Percentiles rank a stretch among this genome's conserved stretches.
Conservation (phyloP, 306 rosid species). For the Adenanthera pavonina region DNA sequence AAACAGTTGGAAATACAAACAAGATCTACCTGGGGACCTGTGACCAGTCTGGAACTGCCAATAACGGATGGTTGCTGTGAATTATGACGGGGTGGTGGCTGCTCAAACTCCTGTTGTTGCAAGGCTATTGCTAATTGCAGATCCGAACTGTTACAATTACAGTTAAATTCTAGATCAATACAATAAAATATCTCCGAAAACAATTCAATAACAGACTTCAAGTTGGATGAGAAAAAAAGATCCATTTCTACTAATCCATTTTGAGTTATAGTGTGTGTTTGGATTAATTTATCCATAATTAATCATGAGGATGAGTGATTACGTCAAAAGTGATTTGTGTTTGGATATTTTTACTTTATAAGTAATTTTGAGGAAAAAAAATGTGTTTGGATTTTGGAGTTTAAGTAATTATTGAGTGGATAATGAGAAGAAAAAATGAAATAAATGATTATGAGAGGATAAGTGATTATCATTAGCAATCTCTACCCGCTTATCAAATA, state of each 20-base stretch:
- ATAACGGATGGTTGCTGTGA: slow-evolving; percentile 59
- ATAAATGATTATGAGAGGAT: no score
- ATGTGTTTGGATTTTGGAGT: no score
- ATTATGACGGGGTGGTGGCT: slow-evolving; percentile 73
- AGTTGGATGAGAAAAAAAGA: neutral
- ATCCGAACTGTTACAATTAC: slow-evolving; percentile 74
- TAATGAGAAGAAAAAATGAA: no score
- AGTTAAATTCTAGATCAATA: slow-evolving; percentile 14
- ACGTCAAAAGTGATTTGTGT: no score
- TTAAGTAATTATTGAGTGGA: no score
- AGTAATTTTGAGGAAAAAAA: no score
- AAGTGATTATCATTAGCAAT: no score
- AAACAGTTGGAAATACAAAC: slow-evolving; percentile 4
- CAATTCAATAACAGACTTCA: neutral
- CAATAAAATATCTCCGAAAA: no score
- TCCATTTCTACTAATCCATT: slow-evolving; percentile 24
- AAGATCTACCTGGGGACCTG: slow-evolving; percentile 88
- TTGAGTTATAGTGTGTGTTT: neutral
- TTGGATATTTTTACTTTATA: no score
- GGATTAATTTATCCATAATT: no score
- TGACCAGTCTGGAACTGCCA: slow-evolving; percentile 72
- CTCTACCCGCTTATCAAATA: no score
- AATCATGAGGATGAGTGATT: no score
- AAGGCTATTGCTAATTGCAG: slow-evolving; percentile 93
- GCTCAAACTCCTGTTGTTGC: slow-evolving; percentile 98